phyloP scores from a whole-genome alignment of 495 filamentous ascomycete genomes.

The Parachaetomium inaequale region DNA sequence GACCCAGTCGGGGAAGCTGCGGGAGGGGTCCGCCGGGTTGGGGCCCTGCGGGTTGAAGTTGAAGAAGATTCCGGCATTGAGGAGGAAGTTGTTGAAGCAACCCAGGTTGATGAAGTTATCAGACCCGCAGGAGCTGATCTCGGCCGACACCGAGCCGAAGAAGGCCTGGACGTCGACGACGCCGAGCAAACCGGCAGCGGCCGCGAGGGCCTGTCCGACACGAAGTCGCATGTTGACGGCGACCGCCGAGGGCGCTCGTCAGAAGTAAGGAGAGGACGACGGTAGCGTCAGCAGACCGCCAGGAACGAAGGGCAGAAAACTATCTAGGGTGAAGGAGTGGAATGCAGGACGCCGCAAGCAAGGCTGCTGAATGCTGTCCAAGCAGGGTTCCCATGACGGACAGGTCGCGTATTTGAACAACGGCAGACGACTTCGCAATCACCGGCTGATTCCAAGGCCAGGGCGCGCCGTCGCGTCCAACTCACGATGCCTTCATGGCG shows the following conservation, averaged over 20 bases:
- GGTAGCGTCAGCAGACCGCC: not conserved
- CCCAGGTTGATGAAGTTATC: slow-evolving; percentile 26
- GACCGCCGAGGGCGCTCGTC: too few relatives aligned
- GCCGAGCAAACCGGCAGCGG: slow-evolving; percentile 25
- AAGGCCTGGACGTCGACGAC: slow-evolving; percentile 25
- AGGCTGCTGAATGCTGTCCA: not conserved
- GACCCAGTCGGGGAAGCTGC: slow-evolving; percentile 23
- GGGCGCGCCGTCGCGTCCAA: not conserved
- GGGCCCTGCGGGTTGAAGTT: slow-evolving; percentile 17
- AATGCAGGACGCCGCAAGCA: not conserved
- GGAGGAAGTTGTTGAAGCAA: slow-evolving; percentile 20
- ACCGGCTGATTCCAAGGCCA: not conserved
- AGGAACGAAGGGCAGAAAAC: not conserved
- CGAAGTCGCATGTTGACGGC: slow-evolving; percentile 15
- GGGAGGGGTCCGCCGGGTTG: slow-evolving; percentile 14
- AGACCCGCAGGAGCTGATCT: slow-evolving; percentile 10
- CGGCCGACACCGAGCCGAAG: slow-evolving; percentile 17
- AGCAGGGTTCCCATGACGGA: not conserved
- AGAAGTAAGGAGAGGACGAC: slow-evolving; percentile 6
- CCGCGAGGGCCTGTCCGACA: slow-evolving; percentile 27
- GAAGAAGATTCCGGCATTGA: not conserved
- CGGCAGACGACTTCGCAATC: not conserved
- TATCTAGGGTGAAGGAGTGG: slow-evolving; percentile 3
- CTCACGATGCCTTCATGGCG: not conserved
- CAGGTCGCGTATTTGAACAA: not conserved